Percentiles rank a stretch among this genome's conserved stretches.
phyloP scores from a whole-genome alignment of 192 early-diverging fungal genomes.

The Paraglomus occultum region DNA sequence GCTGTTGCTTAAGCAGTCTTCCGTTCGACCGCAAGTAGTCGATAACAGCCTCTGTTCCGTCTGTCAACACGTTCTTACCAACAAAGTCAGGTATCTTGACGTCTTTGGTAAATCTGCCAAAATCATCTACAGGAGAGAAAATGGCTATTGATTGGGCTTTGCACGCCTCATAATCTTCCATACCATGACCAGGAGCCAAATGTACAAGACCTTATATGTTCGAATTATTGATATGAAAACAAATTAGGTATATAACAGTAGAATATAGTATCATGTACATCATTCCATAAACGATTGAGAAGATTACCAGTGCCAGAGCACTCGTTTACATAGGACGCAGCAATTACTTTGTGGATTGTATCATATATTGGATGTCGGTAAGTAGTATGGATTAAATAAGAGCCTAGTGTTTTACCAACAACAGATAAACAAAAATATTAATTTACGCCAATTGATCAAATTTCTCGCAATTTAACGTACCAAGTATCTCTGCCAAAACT shows the following conservation, averaged over 20 bases:
- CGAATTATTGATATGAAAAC: no score
- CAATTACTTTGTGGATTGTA: conserved; percentile 51
- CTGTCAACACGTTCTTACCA: conserved; percentile 57
- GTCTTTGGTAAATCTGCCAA: conserved; percentile 66
- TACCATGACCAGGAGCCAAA: conserved; percentile 78
- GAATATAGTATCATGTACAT: neutral
- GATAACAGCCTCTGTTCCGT: conserved; percentile 59
- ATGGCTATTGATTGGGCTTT: conserved; percentile 52
- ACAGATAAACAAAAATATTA: conserved; percentile 4
- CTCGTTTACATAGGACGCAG: conserved; percentile 63
- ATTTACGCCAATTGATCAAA: neutral
- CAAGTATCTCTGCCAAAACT: conserved; percentile 8
- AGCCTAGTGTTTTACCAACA: conserved; percentile 32
- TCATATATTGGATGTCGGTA: conserved; percentile 59
- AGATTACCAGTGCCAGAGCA: conserved; percentile 59
- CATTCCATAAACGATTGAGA: no score
- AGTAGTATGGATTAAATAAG: conserved; percentile 48
- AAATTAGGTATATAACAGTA: no score
- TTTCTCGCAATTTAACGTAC: neutral
- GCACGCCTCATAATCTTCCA: conserved; percentile 77
- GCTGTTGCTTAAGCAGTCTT: conserved; percentile 48
- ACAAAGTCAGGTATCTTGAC: conserved; percentile 54
- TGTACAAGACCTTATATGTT: conserved; percentile 65
- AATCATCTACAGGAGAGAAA: conserved; percentile 71
- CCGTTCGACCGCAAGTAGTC: conserved; percentile 43